phyloP scores from a whole-genome alignment of 495 filamentous ascomycete species.

The Aspergillus affinis region DNA sequence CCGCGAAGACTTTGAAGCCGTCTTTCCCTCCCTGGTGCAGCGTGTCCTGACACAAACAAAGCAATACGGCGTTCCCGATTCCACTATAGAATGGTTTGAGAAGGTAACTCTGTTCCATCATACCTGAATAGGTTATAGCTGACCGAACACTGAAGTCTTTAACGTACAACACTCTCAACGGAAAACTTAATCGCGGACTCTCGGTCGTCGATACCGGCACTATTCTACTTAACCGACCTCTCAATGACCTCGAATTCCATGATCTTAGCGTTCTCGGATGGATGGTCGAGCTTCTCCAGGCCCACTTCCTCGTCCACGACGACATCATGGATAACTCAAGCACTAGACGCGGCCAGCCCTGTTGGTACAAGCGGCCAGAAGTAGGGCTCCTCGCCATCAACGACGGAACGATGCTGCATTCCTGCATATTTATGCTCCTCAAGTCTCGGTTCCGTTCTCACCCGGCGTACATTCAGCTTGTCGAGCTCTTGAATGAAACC shows the following conservation, averaged over 20 bases:
- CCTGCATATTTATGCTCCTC: conserved; percentile 72
- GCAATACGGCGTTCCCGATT: neutral
- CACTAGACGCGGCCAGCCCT: conserved; percentile 78
- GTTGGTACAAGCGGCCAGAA: conserved; percentile 79
- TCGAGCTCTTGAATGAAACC: conserved; percentile 84
- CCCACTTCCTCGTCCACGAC: conserved; percentile 86
- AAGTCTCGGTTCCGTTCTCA: conserved; percentile 77
- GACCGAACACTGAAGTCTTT: neutral
- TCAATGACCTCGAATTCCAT: conserved; percentile 71
- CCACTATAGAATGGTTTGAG: neutral
- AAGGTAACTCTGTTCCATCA: neutral
- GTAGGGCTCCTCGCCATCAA: conserved; percentile 90
- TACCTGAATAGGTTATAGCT: neutral
- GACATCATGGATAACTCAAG: conserved; percentile 91
- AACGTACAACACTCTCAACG: conserved; percentile 46
- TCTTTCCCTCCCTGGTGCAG: neutral
- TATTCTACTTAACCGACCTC: conserved; percentile 61
- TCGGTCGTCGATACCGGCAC: conserved; percentile 80
- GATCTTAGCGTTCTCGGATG: conserved; percentile 74
- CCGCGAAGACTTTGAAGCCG: neutral
- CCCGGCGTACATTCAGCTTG: conserved; percentile 69
- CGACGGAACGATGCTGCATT: conserved; percentile 83
- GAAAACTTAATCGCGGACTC: conserved; percentile 92
- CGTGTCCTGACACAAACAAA: neutral
- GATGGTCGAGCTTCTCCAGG: conserved; percentile 88